phyloP scores from a whole-genome alignment of 1,139 yeast species.

The Casaregolazyma suthepensis region DNA sequence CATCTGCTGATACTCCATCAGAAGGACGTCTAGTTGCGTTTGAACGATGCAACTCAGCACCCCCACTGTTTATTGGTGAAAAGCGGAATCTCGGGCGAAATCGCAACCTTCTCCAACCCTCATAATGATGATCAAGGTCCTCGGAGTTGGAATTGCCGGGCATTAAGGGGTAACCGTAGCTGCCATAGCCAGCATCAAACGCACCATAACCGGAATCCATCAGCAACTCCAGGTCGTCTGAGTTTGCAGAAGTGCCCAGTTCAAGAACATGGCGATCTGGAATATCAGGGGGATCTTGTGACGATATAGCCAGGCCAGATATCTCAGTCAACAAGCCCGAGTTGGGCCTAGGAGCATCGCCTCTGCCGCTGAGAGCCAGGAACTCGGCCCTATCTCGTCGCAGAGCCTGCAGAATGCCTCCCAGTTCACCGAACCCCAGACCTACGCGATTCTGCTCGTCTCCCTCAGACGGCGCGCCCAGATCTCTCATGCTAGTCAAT shows the following conservation, averaged over 20 bases:
- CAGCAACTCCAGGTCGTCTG: not conserved
- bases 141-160: not conserved
- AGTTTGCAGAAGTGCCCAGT: not conserved
- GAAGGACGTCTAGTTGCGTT: not conserved
- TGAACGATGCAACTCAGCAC: not conserved
- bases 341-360: not conserved
- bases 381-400: conserved; percentile 3
- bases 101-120: not conserved
- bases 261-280: not conserved
- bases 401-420: not conserved
- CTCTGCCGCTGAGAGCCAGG: not conserved
- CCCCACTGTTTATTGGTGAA: not conserved
- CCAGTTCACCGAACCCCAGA: not conserved
- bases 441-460: not conserved
- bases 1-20: not conserved
- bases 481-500: not conserved
- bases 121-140: not conserved
- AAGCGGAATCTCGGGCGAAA: not conserved
- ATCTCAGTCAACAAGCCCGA: not conserved
- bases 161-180: not conserved
- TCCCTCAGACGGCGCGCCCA: not conserved
- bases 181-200: not conserved
- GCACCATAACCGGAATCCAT: not conserved
- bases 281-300: not conserved
- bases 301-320: not conserved